Conservation (phyloP, 305 asterid species). For the Salvia sclarea region DNA sequence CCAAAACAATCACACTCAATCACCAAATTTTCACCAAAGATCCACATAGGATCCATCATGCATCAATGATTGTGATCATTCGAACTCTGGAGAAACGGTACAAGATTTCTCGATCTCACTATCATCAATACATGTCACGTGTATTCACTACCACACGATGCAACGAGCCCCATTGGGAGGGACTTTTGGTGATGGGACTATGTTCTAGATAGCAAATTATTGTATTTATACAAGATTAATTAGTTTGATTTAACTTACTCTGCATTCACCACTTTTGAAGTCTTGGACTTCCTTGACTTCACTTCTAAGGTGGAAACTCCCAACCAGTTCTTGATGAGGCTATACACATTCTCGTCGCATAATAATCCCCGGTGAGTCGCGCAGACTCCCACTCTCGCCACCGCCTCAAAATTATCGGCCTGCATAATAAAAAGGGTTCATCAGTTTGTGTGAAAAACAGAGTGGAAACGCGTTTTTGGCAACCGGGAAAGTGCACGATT, state of each 20-base stretch:
- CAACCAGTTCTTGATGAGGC: conserved; percentile 61
- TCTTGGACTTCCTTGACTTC: conserved; percentile 33
- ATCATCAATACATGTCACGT: background rate
- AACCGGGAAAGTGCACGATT: background rate
- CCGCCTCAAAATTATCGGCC: conserved; percentile 67
- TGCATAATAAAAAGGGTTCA: too few species aligned
- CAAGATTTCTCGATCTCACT: background rate
- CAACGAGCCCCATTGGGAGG: background rate
- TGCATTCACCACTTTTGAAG: conserved; percentile 56
- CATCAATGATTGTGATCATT: background rate
- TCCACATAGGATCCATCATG: background rate
- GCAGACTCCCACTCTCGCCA: conserved; percentile 62
- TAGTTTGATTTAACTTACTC: background rate
- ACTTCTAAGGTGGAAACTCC: conserved; percentile 39
- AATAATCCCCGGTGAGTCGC: conserved; percentile 60
- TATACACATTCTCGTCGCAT: conserved; percentile 47
- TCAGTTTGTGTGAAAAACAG: background rate
- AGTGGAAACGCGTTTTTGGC: too few species aligned
- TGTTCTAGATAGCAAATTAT: background rate
- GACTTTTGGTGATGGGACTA: background rate
- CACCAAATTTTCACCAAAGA: background rate
- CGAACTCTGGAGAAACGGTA: background rate
- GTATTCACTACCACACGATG: background rate
- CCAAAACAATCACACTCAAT: conserved; percentile 2
- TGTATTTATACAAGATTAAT: background rate